Evolutionary conservation across 208 protist species (phyloP), one percentile per base, ranked within the genome.

Genomic region (Porcisia hertigi): DNA sequence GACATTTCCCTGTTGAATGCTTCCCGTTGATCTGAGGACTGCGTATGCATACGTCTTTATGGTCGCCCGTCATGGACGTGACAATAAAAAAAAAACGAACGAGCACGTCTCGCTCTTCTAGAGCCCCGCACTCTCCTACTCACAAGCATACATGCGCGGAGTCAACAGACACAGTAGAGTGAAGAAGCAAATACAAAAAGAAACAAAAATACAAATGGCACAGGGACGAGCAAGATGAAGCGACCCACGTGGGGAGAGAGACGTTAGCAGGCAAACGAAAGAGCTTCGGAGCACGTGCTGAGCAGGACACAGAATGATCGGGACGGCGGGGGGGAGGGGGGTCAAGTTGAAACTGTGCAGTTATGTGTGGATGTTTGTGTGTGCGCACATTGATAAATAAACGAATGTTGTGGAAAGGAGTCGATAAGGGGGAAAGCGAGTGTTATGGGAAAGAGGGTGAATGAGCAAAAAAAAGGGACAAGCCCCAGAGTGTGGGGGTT

Each of bases 1-100:
- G 90, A 77, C 90, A 94, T 94, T 76, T 1, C n/a, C 20, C 63
- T 69, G 47, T 4, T 25, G 23, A 9, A 20, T n/a, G 66, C 16
- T 67, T 34, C 23, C 63, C 30, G 30, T 43, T n/a, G 1, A 14
- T 43, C 18, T 62, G 60, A 39, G 34, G 16, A 43, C 6, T 18
- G 36, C 36, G 34, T 65, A 3, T 43, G 60, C 20, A 2, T 25
- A 2, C 43, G 18, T 62, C 57, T 18, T 39, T 25, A 30, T 7
- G 30, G 58, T 39, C n/a, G 34, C 18, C 36, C 60, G 60, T 0
- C 60, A 4, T 43, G 1, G 18, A 25, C 60, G 36, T 12, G 30
- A 43, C 30, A 36, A 30, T 0, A 30, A 30, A 30, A 30, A 30
- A 30, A 30, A 30, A 30, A 30, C 30, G 30, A 30, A 20, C 41